Percentiles rank a stretch among this genome's conserved stretches.
These are phyloP conservation scores for Fraxinus greggii DNA, from an alignment of 305 asterid genomes.

Conservation along the genomic window DNA sequence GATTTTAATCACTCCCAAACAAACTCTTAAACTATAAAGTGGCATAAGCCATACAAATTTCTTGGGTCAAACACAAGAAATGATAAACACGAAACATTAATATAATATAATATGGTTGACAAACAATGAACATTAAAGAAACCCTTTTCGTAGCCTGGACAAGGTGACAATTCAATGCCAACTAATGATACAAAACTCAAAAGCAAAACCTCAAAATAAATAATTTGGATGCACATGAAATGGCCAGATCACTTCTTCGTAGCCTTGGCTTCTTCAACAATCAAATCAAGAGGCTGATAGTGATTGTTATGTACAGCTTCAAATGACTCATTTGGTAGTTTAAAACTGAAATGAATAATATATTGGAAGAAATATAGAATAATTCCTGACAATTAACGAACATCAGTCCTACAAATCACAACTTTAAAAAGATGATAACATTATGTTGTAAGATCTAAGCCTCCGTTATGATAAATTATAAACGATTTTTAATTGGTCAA, in stretches of 20 bases:
- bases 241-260: background rate
- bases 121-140: background rate
- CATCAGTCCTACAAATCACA: background rate
- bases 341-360: background rate
- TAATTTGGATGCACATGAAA: background rate
- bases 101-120: background rate
- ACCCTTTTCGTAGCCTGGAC: background rate
- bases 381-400: background rate
- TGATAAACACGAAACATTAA: background rate
- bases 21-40: too few relatives aligned
- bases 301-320: too few relatives aligned
- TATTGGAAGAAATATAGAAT: background rate
- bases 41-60: background rate
- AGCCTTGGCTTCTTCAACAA: background rate
- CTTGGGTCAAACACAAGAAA: background rate
- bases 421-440: background rate
- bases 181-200: background rate
- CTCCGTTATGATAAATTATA: too few relatives aligned
- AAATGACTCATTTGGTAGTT: background rate
- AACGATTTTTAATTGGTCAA: too few relatives aligned
- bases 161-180: conserved; percentile 2
- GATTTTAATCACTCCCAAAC: too few relatives aligned
- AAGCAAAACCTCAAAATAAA: background rate
- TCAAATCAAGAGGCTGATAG: background rate
- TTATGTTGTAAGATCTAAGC: background rate